These are phyloP conservation scores for Zygosaccharomyces pseudorouxii DNA, from an alignment of 805 yeast genomes.

Conservation along the genomic window DNA sequence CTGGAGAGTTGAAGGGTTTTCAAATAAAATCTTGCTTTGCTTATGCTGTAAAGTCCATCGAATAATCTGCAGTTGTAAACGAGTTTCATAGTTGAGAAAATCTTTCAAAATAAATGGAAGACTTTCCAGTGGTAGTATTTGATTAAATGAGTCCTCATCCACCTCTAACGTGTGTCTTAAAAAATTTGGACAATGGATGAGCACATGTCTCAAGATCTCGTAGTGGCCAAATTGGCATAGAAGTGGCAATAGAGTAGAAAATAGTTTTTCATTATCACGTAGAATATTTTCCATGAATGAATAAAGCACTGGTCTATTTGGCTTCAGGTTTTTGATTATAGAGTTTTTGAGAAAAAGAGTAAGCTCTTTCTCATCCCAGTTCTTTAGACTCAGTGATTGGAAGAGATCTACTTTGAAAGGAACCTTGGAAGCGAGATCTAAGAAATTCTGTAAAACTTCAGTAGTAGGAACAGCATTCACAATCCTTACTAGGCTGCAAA, in stretches of 20 bases:
- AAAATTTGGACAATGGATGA: constrained; percentile 7
- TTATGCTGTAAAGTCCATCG: constrained; percentile 9
- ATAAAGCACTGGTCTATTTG: background rate
- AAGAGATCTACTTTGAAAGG: constrained; percentile 8
- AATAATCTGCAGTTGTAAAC: constrained; percentile 6
- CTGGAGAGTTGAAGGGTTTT: background rate
- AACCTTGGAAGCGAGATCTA: constrained; percentile 14
- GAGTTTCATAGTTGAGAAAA: constrained; percentile 4
- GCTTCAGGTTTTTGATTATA: background rate
- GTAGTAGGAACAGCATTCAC: constrained; percentile 15
- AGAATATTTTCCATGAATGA: constrained; percentile 2
- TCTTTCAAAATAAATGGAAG: constrained; percentile 4
- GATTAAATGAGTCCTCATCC: background rate
- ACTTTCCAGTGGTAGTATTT: constrained; percentile 8
- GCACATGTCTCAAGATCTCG: constrained; percentile 7
- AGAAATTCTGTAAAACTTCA: constrained; percentile 18
- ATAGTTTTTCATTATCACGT: constrained; percentile 3
- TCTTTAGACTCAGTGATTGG: constrained; percentile 7
- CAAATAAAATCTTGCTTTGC: constrained; percentile 6
- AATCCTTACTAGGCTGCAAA: constrained; percentile 16
- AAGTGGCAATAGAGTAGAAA: constrained; percentile 5
- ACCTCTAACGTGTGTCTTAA: background rate
- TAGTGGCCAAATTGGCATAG: constrained; percentile 1
- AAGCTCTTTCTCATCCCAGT: constrained; percentile 16
- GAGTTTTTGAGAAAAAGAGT: constrained; percentile 12